Evolutionary conservation across 2,329 filamentous ascomycete genomes (phyloP), one percentile per base, ranked within the genome.

Genomic region (Pestalotiopsis sp.): DNA sequence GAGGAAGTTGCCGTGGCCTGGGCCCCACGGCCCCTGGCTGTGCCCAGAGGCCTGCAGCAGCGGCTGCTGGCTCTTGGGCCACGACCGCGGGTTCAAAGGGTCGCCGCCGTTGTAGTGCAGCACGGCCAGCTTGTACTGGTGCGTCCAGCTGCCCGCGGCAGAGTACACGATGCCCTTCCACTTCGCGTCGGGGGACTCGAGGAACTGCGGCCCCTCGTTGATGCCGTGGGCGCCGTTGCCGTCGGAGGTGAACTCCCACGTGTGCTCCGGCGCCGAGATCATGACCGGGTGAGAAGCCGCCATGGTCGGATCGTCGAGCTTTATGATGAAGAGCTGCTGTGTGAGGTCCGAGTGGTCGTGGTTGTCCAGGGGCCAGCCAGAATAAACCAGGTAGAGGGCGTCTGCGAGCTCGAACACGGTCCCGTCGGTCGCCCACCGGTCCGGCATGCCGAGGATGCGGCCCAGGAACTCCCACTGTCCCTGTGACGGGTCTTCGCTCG

Each of bases 181-280:
- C 17, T 62, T 55, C 13, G 73, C 74, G 40, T 77, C 74, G 1
- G 75, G 76, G 4, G 75, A 71, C 9, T 68, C 20, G 57, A 78
- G 68, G 68, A 75, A 78, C 68, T 78, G 76, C 66, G 76, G 76
- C 0, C 76, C 76, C 68, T 78, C 76, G 69, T 78, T 77, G 68
- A 78, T 77, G 20, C 74, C 75, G 67, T 78, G 75, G 4, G 70
- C 71, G 52, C 75, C 75, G 20, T 73, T 69, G 24, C 44, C 66
- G 65, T 75, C 75, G 24, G 66, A 71, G 20, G 76, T 75, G 66
- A 77, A 72, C 68, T 78, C 76, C 76, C 76, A 78, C 4, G 70
- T 44, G 22, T 73, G 68, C 17, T 74, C 71, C 5, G 76, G 75
- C 9, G 66, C 48, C 4, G 72, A 72, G 14, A 78, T 73, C 3